Conservation (phyloP, 305 asterid species). For the Fraxinus albicans region DNA sequence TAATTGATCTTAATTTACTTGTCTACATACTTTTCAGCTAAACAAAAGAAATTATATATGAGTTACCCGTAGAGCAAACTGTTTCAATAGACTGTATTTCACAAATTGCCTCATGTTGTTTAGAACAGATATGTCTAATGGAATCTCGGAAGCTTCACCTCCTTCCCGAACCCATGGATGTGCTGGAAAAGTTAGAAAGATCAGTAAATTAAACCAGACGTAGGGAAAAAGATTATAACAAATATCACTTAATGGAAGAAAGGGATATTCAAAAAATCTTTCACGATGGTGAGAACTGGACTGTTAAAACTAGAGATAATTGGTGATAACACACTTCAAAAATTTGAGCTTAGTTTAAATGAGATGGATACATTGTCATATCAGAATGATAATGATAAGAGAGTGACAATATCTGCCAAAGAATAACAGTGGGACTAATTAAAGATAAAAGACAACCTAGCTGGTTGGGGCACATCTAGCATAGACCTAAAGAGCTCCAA, state of each 20-base stretch:
- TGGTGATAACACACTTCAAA: not conserved
- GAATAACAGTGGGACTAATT: not conserved
- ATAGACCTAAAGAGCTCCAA: not conserved
- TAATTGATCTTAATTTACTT: constrained; percentile 5
- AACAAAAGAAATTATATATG: not conserved
- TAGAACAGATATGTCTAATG: constrained; percentile 89
- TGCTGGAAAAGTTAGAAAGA: constrained; percentile 52
- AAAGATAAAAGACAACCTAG: not conserved
- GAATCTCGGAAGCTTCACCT: constrained; percentile 97
- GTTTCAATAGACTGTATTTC: constrained; percentile 81
- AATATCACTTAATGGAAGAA: not conserved
- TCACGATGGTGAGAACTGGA: not conserved
- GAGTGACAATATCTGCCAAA: not conserved
- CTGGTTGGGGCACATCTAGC: not conserved
- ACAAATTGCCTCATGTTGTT: constrained; percentile 93
- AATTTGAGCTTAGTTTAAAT: not conserved
- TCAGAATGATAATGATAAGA: not conserved
- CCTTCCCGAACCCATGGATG: constrained; percentile 99
- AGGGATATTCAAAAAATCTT: not conserved
- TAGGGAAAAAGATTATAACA: not conserved
- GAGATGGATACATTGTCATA: not conserved
- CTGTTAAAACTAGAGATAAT: not conserved
- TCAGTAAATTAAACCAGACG: constrained; percentile 12
- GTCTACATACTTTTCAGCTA: constrained; percentile 2
- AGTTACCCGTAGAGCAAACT: constrained; percentile 92